Percentiles rank a stretch among this genome's conserved stretches.
Conservation (phyloP, 495 filamentous ascomycete species). For the Daldinia bambusicola region DNA sequence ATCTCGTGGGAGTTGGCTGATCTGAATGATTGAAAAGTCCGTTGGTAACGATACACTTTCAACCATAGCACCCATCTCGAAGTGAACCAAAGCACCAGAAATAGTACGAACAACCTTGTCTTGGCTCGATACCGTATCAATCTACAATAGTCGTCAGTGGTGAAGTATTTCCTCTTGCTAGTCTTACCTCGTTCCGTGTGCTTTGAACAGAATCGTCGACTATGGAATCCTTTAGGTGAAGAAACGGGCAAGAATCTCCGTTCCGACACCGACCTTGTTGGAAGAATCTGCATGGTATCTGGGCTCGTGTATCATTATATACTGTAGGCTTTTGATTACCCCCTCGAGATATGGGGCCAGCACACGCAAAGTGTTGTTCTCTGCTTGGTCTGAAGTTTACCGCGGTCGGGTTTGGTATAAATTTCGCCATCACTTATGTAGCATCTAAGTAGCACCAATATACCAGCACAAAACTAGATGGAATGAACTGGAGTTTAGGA, state of each 20-base stretch:
- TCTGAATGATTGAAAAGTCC: slow-evolving; percentile 48
- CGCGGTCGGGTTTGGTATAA: slow-evolving; percentile 22
- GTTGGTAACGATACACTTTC: slow-evolving; percentile 37
- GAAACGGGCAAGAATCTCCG: slow-evolving; percentile 11
- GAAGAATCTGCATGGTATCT: slow-evolving; percentile 14
- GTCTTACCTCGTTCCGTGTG: slow-evolving; percentile 4
- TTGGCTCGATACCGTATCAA: background rate
- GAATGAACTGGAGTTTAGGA: background rate
- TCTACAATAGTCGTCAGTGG: slow-evolving; percentile 13
- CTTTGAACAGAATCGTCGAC: background rate
- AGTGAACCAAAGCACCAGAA: slow-evolving; percentile 43
- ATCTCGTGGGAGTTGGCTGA: slow-evolving; percentile 38
- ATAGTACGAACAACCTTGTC: slow-evolving; percentile 28
- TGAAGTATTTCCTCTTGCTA: background rate
- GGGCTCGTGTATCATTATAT: slow-evolving; percentile 5
- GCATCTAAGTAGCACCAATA: background rate
- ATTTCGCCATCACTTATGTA: background rate
- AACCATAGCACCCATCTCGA: slow-evolving; percentile 45
- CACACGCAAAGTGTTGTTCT: background rate
- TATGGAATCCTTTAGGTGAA: background rate
- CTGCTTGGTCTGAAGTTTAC: background rate
- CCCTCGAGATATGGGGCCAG: background rate
- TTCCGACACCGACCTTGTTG: slow-evolving; percentile 11
- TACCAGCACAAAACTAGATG: background rate
- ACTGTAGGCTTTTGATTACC: background rate